Evolutionary conservation across 2,329 filamentous ascomycete genomes (phyloP).

Genomic region (Cytospora leucostoma): DNA sequence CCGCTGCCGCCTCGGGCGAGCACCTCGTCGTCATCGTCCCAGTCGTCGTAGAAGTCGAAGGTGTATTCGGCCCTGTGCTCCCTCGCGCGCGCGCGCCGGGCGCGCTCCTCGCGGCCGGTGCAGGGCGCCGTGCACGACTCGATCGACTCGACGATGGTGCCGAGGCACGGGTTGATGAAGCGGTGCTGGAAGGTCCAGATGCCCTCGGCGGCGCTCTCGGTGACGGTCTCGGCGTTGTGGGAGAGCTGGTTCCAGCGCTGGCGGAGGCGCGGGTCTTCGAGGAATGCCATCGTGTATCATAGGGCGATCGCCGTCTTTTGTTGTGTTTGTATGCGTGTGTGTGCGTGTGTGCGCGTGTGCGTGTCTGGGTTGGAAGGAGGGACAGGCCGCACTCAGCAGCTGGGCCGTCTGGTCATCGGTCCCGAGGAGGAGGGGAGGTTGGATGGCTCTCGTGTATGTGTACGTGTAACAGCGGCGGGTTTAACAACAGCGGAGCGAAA

Average conservation of each 20-base stretch:
- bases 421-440: not conserved
- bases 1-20: slow-evolving; percentile 17
- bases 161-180: slow-evolving; percentile 81
- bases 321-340: not conserved
- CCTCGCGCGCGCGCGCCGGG: slow-evolving; percentile 67
- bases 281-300: slow-evolving; percentile 54
- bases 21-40: slow-evolving; percentile 65
- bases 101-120: slow-evolving; percentile 71
- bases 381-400: not conserved
- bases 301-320: not conserved
- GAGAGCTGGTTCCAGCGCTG: slow-evolving; percentile 93
- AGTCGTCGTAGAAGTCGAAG: slow-evolving; percentile 96
- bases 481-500: not conserved
- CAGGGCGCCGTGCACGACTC: slow-evolving; percentile 74
- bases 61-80: slow-evolving; percentile 73
- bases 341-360: not conserved
- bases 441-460: not conserved
- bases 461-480: not conserved
- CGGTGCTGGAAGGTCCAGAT: slow-evolving; percentile 87
- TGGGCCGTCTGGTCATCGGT: not conserved
- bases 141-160: slow-evolving; percentile 65
- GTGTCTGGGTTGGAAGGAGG: not conserved
- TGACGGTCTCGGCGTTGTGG: slow-evolving; percentile 85
- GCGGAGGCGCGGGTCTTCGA: slow-evolving; percentile 83
- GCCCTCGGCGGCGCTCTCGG: slow-evolving; percentile 86